Percentiles rank a stretch among this genome's conserved stretches.
Evolutionary conservation across 768 basidiomycete genomes (phyloP).

Genomic region (Sarcomyxa edulis): DNA sequence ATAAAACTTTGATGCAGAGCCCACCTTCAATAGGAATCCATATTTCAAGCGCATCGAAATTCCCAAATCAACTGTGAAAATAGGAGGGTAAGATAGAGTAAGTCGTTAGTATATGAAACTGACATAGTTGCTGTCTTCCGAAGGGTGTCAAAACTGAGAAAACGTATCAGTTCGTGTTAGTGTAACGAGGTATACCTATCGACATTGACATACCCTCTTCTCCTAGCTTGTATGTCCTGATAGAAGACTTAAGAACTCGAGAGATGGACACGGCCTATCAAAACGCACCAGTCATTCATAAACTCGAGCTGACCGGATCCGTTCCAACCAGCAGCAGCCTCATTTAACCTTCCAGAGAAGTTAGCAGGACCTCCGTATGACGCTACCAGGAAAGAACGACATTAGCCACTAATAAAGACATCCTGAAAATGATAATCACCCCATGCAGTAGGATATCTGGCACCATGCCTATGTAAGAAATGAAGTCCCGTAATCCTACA

Average conservation of each 20-base stretch:
- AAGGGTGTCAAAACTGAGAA: conserved; percentile 78
- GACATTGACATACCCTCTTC: conserved; percentile 55
- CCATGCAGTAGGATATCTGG: conserved; percentile 63
- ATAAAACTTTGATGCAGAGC: neutral
- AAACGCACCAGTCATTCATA: conserved; percentile 72
- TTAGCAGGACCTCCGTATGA: conserved; percentile 59
- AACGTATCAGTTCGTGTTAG: neutral
- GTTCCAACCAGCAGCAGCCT: conserved; percentile 52
- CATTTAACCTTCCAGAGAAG: conserved; percentile 50
- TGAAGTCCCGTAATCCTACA: conserved; percentile 74
- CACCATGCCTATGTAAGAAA: conserved; percentile 79
- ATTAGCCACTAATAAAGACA: conserved; percentile 3
- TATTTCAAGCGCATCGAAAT: conserved; percentile 74
- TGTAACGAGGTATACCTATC: neutral
- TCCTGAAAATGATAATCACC: conserved; percentile 35
- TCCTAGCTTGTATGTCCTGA: conserved; percentile 86
- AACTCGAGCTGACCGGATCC: conserved; percentile 65
- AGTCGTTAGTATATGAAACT: conserved; percentile 15
- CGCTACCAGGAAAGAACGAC: conserved; percentile 26
- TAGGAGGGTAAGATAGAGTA: neutral
- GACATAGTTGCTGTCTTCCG: conserved; percentile 81
- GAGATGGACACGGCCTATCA: conserved; percentile 1
- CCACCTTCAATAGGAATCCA: conserved; percentile 65
- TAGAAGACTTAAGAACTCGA: conserved; percentile 2
- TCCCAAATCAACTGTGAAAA: conserved; percentile 50